Conservation (phyloP, 2,329 filamentous ascomycete species). For the Fusarium bactridioides region DNA sequence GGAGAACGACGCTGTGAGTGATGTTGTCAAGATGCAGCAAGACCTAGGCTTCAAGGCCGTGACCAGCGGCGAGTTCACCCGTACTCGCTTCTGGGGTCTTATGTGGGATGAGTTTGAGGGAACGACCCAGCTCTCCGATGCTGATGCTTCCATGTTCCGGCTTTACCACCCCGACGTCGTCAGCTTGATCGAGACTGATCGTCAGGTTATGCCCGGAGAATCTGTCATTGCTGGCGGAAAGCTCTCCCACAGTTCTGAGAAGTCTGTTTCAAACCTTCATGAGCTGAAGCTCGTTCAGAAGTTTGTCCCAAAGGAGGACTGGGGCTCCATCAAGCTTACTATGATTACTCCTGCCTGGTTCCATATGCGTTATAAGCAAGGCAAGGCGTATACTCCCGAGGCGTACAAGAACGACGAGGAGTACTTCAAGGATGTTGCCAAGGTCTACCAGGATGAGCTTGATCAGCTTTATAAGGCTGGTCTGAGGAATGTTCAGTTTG, state of each 20-base stretch:
- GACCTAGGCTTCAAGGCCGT: slow-evolving; percentile 72
- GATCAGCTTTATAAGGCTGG: slow-evolving; percentile 68
- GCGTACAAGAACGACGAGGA: slow-evolving; percentile 49
- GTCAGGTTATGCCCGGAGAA: slow-evolving; percentile 64
- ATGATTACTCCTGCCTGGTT: slow-evolving; percentile 60
- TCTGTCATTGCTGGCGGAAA: slow-evolving; percentile 61
- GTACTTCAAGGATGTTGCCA: slow-evolving; percentile 71
- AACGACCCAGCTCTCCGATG: slow-evolving; percentile 57
- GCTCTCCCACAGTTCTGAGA: slow-evolving; percentile 53
- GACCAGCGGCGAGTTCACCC: slow-evolving; percentile 74
- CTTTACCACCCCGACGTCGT: slow-evolving; percentile 65
- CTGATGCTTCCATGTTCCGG: slow-evolving; percentile 60
- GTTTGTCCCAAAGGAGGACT: slow-evolving; percentile 55
- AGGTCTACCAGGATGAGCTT: slow-evolving; percentile 71
- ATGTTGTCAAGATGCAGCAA: slow-evolving; percentile 74
- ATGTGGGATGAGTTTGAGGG: slow-evolving; percentile 64
- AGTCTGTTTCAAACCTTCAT: slow-evolving; percentile 57
- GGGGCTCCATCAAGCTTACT: slow-evolving; percentile 62
- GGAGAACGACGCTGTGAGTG: slow-evolving; percentile 60
- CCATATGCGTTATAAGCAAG: slow-evolving; percentile 42
- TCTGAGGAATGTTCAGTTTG: slow-evolving; percentile 71
- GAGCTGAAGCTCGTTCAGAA: slow-evolving; percentile 59
- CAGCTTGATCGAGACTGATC: slow-evolving; percentile 60
- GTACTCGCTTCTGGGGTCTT: slow-evolving; percentile 55
- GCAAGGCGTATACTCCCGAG: slow-evolving; percentile 40